Percentiles rank a stretch among this genome's conserved stretches.
These are phyloP conservation scores for Blastobotrys parvus DNA, from an alignment of 805 yeast species.

Conservation along the genomic window DNA sequence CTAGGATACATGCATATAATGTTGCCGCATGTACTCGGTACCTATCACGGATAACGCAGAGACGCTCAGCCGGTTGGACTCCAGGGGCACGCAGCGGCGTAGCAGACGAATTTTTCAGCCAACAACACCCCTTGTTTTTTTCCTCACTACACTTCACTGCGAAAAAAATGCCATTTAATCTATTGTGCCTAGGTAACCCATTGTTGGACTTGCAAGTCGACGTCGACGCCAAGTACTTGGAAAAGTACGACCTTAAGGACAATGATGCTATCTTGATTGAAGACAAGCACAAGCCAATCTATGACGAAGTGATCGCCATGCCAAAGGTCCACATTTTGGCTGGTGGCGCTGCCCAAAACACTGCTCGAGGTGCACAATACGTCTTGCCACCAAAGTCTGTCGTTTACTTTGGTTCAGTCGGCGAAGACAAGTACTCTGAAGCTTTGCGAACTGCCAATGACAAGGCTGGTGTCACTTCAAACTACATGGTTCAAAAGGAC, in stretches of 20 bases:
- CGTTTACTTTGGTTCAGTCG: constrained; percentile 93
- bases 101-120: no score
- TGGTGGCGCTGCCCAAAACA: constrained; percentile 99
- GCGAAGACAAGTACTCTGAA: constrained; percentile 81
- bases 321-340: constrained; percentile 68
- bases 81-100: no score
- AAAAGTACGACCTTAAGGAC: constrained; percentile 75
- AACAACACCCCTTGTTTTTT: no score
- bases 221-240: constrained; percentile 46
- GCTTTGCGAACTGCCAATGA: constrained; percentile 75
- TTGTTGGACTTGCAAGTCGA: constrained; percentile 36
- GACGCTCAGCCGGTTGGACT: no score
- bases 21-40: no score
- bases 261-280: constrained; percentile 90
- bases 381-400: constrained; percentile 74
- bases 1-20: no score
- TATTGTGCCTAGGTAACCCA: constrained; percentile 83
- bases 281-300: constrained; percentile 79
- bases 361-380: constrained; percentile 98
- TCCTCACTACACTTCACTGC: no score
- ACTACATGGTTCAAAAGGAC: constrained; percentile 67
- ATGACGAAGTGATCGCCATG: constrained; percentile 60
- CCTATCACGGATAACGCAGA: no score
- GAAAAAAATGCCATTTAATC: constrained; percentile 3
- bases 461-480: constrained; percentile 79